Base-by-base conservation (phyloP, 345 rosid species). In the Gossypium bickii region DNA sequence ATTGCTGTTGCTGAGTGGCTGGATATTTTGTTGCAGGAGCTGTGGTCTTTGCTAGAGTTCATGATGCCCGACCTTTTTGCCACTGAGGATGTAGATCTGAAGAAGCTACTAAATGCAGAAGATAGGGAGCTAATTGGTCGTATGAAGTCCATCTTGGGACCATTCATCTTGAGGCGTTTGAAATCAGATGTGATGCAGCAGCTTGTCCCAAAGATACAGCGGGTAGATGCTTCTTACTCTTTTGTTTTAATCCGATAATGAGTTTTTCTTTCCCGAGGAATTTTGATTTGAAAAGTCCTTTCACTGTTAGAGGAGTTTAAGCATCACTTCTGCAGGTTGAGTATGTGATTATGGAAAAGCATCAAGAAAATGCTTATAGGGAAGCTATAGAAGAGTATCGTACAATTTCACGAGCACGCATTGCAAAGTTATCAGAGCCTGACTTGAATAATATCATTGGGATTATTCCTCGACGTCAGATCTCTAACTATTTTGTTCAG, bases 151-250 rank as follows among this genome's bases (percentile, higher is more conserved):
- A 95, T 93, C 58, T 82, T 95, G 47, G 98, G 98, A 59, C 99
- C 99, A 15, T 95, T 95, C 82, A 91, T 95, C 73, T 88, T 95
- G 88, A 86, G 99, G 79, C 96, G 98, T 60, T 80, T 95, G 67
- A 95, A 95, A 80, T 91, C 96, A 67, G 99, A 95, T 87, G 98
- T 95, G 44, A 91, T 95, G 99, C 98, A 85, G 82, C 99, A 93
- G 78, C 97, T 93, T 78, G 96, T 90, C 73, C 97, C 96, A 38
- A 95, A 95, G 83, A 91, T 89, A 74, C 99, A 95, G 74, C 86
- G 73, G 91, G 98, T 93, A 53, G 57, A 68, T 82, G 72, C 72
- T 41, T 49, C 22, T 56, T 56, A 29, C 22, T 13, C 51, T 20
- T 12, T 29, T 13, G 20, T 76, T 3, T 49, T 60, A 56, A 67